Evolutionary conservation across 2,329 filamentous ascomycete species (phyloP).

Genomic region (Hirsutella rhossiliensis): DNA sequence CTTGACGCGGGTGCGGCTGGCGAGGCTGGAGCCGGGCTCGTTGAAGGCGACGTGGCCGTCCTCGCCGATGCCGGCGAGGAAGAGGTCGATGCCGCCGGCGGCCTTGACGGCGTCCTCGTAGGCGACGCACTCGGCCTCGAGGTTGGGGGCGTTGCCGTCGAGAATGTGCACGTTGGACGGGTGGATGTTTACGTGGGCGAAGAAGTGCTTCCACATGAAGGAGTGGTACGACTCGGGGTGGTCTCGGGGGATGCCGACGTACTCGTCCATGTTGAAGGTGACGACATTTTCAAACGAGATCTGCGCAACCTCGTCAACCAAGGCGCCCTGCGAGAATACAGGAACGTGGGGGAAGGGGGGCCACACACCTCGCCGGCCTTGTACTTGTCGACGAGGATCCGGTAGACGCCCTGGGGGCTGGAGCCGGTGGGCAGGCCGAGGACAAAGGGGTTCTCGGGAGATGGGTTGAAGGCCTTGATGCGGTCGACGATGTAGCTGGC

Average conservation of each 20-base stretch:
- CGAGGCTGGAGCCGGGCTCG: constrained; percentile 70
- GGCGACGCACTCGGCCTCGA: constrained; percentile 63
- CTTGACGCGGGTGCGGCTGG: constrained; percentile 72
- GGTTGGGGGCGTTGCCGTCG: constrained; percentile 65
- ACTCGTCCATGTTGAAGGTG: constrained; percentile 93
- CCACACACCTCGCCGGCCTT: constrained; percentile 46
- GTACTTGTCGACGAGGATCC: constrained; percentile 58
- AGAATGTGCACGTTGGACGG: constrained; percentile 77
- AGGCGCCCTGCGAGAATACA: neutral
- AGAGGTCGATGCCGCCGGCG: constrained; percentile 71
- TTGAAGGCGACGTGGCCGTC: constrained; percentile 89
- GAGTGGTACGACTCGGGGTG: constrained; percentile 81
- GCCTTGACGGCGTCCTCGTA: constrained; percentile 70
- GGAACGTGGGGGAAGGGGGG: too few species aligned
- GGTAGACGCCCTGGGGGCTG: constrained; percentile 68
- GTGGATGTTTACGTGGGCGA: constrained; percentile 71
- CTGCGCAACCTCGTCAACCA: constrained; percentile 17
- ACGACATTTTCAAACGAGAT: constrained; percentile 82
- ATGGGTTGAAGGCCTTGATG: constrained; percentile 67
- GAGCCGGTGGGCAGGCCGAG: constrained; percentile 76
- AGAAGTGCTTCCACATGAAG: constrained; percentile 91
- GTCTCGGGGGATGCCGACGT: constrained; percentile 70
- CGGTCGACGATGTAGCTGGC: constrained; percentile 74
- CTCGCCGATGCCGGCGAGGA: constrained; percentile 73
- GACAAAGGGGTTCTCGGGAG: constrained; percentile 62